These are phyloP conservation scores for Trichoderma endophyticum DNA, from an alignment of 2,329 filamentous ascomycete species.

Conservation along the genomic window DNA sequence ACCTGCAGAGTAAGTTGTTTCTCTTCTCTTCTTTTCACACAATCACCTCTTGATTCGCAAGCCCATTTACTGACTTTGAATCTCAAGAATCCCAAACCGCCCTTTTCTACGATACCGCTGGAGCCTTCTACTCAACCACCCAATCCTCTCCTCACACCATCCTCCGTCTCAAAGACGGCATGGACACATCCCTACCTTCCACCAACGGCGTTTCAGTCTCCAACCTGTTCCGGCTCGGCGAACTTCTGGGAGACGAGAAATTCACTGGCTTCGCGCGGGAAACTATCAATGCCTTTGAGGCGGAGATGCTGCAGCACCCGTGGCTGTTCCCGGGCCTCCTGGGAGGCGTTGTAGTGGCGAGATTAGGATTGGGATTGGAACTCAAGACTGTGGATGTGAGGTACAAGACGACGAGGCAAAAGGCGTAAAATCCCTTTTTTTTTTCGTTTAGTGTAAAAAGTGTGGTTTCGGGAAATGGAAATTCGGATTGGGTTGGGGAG, in stretches of 20 bases:
- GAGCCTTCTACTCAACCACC: slow-evolving; percentile 72
- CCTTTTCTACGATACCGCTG: slow-evolving; percentile 70
- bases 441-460: not conserved
- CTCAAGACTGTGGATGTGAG: slow-evolving; percentile 28
- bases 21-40: not conserved
- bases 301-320: slow-evolving; percentile 87
- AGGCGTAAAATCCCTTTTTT: slow-evolving; percentile 16
- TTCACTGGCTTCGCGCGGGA: slow-evolving; percentile 66
- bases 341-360: slow-evolving; percentile 68
- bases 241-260: slow-evolving; percentile 61
- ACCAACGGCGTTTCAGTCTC: slow-evolving; percentile 83
- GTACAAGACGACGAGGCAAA: slow-evolving; percentile 27
- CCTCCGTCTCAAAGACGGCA: slow-evolving; percentile 88
- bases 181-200: slow-evolving; percentile 87
- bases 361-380: slow-evolving; percentile 68
- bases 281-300: slow-evolving; percentile 82
- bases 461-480: not conserved
- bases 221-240: slow-evolving; percentile 79
- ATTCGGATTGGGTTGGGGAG: not conserved
- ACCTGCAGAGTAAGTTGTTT: slow-evolving; percentile 62
- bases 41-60: not conserved
- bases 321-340: slow-evolving; percentile 86
- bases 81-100: slow-evolving; percentile 65
- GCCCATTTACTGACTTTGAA: slow-evolving; percentile 11
- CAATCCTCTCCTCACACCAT: slow-evolving; percentile 65